These are phyloP conservation scores for Puccinia horiana DNA, from an alignment of 1,284 basidiomycete species.

Conservation along the genomic window DNA sequence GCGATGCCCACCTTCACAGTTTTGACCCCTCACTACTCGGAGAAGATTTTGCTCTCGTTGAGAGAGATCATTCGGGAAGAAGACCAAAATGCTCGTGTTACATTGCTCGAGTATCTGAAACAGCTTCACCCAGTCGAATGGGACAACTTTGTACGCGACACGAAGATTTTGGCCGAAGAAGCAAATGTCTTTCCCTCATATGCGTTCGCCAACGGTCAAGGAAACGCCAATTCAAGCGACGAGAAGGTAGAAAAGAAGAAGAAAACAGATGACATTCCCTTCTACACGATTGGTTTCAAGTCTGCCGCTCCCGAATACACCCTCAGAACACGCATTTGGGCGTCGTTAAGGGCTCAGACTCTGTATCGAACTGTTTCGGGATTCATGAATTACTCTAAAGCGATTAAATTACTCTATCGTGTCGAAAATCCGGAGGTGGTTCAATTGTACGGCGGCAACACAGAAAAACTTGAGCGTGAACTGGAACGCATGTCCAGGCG, in stretches of 20 bases:
- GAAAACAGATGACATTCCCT: slow-evolving; percentile 84
- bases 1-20: slow-evolving; percentile 98
- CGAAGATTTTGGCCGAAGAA: slow-evolving; percentile 97
- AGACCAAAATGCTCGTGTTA: slow-evolving; percentile 90
- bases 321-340: slow-evolving; percentile 97
- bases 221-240: slow-evolving; percentile 61
- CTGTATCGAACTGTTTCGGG: slow-evolving; percentile 97
- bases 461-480: slow-evolving; percentile 93
- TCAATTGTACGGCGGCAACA: slow-evolving; percentile 94
- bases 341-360: slow-evolving; percentile 94
- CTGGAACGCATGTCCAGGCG: slow-evolving; percentile 94
- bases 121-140: slow-evolving; percentile 97
- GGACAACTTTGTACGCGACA: slow-evolving; percentile 99
- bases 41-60: slow-evolving; percentile 89
- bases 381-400: slow-evolving; percentile 99
- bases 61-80: slow-evolving; percentile 96
- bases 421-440: slow-evolving; percentile 99
- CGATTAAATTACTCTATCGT: slow-evolving; percentile 98
- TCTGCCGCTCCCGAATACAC: slow-evolving; percentile 97
- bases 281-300: slow-evolving; percentile 99
- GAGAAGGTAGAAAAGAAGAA: slow-evolving; percentile 78
- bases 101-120: slow-evolving; percentile 92
- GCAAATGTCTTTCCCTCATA: slow-evolving; percentile 77
- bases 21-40: slow-evolving; percentile 90
- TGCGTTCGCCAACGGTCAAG: slow-evolving; percentile 53